Evolutionary conservation across 345 rosid species (phyloP).

Genomic region (Eucalyptus regnans): DNA sequence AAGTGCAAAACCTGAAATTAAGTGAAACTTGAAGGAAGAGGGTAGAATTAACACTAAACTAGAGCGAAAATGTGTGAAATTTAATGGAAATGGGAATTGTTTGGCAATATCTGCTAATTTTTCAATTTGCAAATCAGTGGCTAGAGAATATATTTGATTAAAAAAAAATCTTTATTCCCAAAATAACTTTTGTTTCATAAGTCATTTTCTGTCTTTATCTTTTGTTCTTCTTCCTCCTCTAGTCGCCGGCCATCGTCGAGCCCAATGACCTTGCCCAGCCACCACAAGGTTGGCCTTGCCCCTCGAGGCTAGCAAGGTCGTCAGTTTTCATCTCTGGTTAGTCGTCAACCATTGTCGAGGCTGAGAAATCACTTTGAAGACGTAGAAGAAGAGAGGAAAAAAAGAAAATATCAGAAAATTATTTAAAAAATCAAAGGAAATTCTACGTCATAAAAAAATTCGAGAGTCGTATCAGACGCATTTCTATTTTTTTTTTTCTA

Average conservation of each 20-base stretch:
- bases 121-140: no score
- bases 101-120: no score
- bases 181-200: no score
- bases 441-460: no score
- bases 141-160: no score
- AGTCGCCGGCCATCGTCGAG: rapidly evolving
- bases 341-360: rapidly evolving
- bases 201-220: no score
- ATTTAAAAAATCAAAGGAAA: no score
- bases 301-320: rapidly evolving
- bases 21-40: neutral
- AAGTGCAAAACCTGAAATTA: neutral
- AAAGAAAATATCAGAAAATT: rapidly evolving
- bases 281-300: rapidly evolving
- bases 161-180: no score
- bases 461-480: rapidly evolving
- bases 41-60: neutral
- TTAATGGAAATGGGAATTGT: neutral
- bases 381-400: no score
- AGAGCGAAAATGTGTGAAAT: neutral
- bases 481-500: no score
- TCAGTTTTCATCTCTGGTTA: rapidly evolving
- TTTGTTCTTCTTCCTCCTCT: no score
- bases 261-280: rapidly evolving
- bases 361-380: no score